Evolutionary conservation across 2,329 filamentous ascomycete genomes (phyloP).

Genomic region (Epichloe baconii): DNA sequence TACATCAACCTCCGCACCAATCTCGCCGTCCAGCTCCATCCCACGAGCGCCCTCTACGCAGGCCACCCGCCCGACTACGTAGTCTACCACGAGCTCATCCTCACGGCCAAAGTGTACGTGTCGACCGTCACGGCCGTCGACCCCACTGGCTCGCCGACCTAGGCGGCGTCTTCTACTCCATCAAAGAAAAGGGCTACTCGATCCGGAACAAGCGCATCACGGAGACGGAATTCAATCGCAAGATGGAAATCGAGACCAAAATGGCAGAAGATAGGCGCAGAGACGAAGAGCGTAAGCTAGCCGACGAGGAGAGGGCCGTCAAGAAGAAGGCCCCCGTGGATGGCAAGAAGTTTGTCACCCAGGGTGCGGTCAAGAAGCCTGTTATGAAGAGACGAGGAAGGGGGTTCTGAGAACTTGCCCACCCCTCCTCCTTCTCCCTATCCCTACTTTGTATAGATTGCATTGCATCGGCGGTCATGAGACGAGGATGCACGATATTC

Average conservation of each 20-base stretch:
- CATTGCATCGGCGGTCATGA: too few relatives aligned
- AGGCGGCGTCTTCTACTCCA: constrained; percentile 90
- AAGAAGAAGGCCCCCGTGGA: constrained; percentile 23
- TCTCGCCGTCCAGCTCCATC: constrained; percentile 87
- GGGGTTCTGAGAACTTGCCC: constrained; percentile 22
- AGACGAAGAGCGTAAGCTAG: constrained; percentile 43
- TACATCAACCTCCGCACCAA: constrained; percentile 94
- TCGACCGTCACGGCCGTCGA: constrained; percentile 93
- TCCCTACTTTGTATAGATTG: too few relatives aligned
- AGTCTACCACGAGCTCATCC: constrained; percentile 93
- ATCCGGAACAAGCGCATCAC: constrained; percentile 73
- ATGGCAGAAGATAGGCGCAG: constrained; percentile 76
- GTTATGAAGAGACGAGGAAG: constrained; percentile 42
- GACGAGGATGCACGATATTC: too few relatives aligned
- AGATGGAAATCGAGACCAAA: constrained; percentile 84
- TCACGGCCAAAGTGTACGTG: constrained; percentile 97
- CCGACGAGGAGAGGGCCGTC: constrained; percentile 32
- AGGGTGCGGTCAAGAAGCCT: constrained; percentile 49
- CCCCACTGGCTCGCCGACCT: constrained; percentile 91
- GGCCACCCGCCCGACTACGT: constrained; percentile 95
- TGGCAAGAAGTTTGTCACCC: constrained; percentile 45
- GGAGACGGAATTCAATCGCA: constrained; percentile 82
- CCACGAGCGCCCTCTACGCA: constrained; percentile 85
- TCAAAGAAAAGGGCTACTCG: constrained; percentile 96
- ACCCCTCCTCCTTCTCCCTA: too few relatives aligned